Conservation (phyloP, 148 eudicot genomes). For the Spergularia marina region DNA sequence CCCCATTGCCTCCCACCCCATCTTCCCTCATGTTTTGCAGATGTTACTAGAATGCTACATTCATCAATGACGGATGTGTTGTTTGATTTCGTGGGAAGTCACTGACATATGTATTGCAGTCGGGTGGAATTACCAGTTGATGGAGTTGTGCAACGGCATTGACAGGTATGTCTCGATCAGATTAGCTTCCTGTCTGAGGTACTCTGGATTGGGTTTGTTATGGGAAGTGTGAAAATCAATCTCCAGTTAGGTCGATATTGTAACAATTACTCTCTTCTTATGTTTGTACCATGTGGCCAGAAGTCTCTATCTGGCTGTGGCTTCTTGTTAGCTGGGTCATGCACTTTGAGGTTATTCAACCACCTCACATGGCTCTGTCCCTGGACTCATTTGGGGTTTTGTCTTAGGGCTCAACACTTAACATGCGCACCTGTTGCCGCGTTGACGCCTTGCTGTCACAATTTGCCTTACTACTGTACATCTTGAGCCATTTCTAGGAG, state of each 20-base stretch:
- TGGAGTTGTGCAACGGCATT: too few species aligned
- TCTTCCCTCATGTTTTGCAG: too few species aligned
- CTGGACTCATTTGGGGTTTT: conserved; percentile 1
- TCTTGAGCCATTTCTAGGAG: too few species aligned
- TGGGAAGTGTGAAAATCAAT: too few species aligned
- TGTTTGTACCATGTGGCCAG: not conserved
- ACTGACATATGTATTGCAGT: not conserved
- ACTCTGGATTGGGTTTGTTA: too few species aligned
- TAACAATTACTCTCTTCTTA: too few species aligned
- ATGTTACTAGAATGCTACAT: not conserved
- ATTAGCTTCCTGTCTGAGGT: too few species aligned
- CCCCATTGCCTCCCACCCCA: not conserved
- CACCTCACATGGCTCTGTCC: not conserved
- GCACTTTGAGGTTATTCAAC: not conserved
- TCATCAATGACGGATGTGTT: not conserved
- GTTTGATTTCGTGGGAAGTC: not conserved
- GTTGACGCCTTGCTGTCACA: not conserved
- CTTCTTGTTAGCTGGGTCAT: not conserved
- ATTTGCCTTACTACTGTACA: not conserved
- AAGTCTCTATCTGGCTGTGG: conserved; percentile 3
- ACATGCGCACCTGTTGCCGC: not conserved
- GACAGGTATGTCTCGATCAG: too few species aligned
- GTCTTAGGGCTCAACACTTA: not conserved
- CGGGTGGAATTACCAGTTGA: too few species aligned
- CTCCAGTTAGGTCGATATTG: too few species aligned